Evolutionary conservation across 345 rosid species (phyloP).

Genomic region (Gossypium longicalyx): DNA sequence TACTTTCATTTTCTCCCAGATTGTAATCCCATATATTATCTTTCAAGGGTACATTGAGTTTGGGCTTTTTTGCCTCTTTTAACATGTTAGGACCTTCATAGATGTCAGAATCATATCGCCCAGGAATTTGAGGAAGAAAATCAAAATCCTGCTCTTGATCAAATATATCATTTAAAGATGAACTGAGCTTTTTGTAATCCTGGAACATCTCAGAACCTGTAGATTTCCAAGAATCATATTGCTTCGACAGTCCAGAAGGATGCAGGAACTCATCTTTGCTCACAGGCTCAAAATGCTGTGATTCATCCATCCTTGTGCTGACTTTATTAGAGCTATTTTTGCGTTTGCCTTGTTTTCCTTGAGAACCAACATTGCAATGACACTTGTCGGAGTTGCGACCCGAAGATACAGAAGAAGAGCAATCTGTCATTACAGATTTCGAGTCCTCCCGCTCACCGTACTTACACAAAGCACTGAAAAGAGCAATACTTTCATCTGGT

Average conservation of each 20-base stretch:
- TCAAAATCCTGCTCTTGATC: constrained; percentile 34
- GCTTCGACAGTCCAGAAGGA: constrained; percentile 32
- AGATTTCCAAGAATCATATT: constrained; percentile 35
- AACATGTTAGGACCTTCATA: constrained; percentile 18
- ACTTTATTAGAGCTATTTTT: constrained; percentile 26
- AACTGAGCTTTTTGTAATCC: constrained; percentile 28
- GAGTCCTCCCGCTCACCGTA: constrained; percentile 90
- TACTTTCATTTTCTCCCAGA: constrained; percentile 28
- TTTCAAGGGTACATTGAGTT: constrained; percentile 25
- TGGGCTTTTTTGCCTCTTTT: constrained; percentile 26
- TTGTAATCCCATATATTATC: constrained; percentile 30
- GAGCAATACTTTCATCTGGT: constrained; percentile 65
- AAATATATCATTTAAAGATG: constrained; percentile 32
- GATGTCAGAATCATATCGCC: constrained; percentile 20
- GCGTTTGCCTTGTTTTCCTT: constrained; percentile 35
- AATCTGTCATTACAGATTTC: constrained; percentile 82
- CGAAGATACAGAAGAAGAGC: constrained; percentile 87
- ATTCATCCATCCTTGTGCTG: constrained; percentile 35
- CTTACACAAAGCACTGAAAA: constrained; percentile 61
- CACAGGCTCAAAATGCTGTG: constrained; percentile 33
- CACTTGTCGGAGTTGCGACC: constrained; percentile 57
- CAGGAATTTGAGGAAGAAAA: constrained; percentile 24
- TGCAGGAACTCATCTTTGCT: constrained; percentile 30
- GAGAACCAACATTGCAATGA: constrained; percentile 37
- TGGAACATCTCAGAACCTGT: constrained; percentile 36